Conservation (phyloP, 805 yeast species). For the Ogataea pini region DNA sequence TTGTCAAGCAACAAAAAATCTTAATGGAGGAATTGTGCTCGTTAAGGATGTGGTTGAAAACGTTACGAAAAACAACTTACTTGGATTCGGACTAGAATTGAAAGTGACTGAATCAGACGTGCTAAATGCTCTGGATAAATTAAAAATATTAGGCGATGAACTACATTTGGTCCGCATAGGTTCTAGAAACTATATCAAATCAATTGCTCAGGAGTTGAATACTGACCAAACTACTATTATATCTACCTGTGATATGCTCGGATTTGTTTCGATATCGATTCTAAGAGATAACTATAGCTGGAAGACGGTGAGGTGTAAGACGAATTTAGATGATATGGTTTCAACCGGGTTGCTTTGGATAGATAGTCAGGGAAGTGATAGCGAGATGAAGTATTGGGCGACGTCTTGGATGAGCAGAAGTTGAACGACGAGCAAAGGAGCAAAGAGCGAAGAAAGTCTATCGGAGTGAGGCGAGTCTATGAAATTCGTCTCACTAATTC, state of each 20-base stretch:
- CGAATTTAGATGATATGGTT: slow-evolving; percentile 76
- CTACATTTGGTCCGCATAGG: slow-evolving; percentile 62
- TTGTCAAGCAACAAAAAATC: slow-evolving; percentile 64
- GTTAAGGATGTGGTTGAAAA: slow-evolving; percentile 51
- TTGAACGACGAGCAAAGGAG: too few species aligned
- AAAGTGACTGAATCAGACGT: slow-evolving; percentile 51
- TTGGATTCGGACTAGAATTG: slow-evolving; percentile 31
- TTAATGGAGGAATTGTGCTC: slow-evolving; percentile 82
- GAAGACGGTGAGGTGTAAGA: slow-evolving; percentile 60
- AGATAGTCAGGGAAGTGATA: slow-evolving; percentile 51
- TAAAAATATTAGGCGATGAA: slow-evolving; percentile 68
- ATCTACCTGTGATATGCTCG: slow-evolving; percentile 75
- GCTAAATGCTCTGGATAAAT: slow-evolving; percentile 50
- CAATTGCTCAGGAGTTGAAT: slow-evolving; percentile 63
- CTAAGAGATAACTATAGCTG: slow-evolving; percentile 76
- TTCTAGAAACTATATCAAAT: slow-evolving; percentile 56
- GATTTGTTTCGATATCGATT: slow-evolving; percentile 65
- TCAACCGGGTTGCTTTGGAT: slow-evolving; percentile 84
- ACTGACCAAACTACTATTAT: slow-evolving; percentile 70
- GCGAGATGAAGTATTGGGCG: slow-evolving; percentile 63
- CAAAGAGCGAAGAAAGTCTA: too few species aligned
- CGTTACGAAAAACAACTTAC: slow-evolving; percentile 23
- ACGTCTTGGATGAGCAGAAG: slow-evolving; percentile 62
- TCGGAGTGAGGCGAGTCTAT: too few species aligned
- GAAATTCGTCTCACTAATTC: too few species aligned